Base-by-base conservation (phyloP, 192 early-diverging fungal species). In the Rhizoclosmatium sp. region DNA sequence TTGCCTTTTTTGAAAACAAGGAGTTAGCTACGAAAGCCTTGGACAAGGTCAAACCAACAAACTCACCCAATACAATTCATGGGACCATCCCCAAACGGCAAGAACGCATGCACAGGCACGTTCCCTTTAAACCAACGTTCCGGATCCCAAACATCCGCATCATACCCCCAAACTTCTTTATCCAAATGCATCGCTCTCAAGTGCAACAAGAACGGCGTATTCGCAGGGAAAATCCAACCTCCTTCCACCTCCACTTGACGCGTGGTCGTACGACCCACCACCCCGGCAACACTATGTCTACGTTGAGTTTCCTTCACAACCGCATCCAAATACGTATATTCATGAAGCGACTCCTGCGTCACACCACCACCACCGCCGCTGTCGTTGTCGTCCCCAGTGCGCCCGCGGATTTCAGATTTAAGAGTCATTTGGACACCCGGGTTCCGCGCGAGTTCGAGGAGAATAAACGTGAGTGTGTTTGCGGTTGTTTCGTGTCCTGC, bases 51-150 rank as follows among this genome's bases (percentile, higher is more conserved):
- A 31, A 31, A 31, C 31, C 31, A 31, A 31, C 31, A 31, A 31
- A 31, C 31, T 31, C 31, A 31, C 31, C 87, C 87, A 47, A 88
- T 84, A 49, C 84, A 84, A 21, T 58, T 84, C 31, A 62, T 51
- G 1, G 67, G 78, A 3, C 86, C 86, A 41, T 84, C 81, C 1
- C 76, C 82, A 82, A 88, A 88, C 7, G 87, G 85, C 4, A 87
- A 39, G 61, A 80, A 88, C n/a, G 70, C 61, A 7, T 86, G 81
- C 42, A 82, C 74, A 14, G 62, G 75, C 4, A 76, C 48, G 5
- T 59, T 64, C 3, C 75, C 84, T 54, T 54, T 54, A 16, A 69
- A 47, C 81, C 80, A 88, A 41, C 87, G 39, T 41, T 83, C 82
- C 5, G 87, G 87, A 47, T 80, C 71, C 68, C 85, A 88, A n/a